These are phyloP conservation scores for Sphagnurus paluster DNA, from an alignment of 1,284 basidiomycete genomes.

Conservation along the genomic window DNA sequence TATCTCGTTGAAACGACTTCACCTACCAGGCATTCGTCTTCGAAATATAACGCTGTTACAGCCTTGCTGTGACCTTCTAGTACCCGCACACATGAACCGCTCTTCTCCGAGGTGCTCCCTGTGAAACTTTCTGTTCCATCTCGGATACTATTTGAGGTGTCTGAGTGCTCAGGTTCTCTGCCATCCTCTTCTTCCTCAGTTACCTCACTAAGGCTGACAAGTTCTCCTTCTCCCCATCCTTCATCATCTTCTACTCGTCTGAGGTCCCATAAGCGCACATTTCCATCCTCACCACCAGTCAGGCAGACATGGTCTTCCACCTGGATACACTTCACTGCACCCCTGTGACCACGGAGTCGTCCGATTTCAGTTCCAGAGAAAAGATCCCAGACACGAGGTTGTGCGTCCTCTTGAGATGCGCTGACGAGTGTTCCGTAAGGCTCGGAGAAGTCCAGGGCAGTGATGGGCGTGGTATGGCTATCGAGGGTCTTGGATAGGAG, in stretches of 20 bases:
- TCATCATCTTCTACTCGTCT: constrained; percentile 72
- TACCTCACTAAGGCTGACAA: constrained; percentile 60
- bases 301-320: constrained; percentile 92
- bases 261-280: constrained; percentile 87
- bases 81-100: constrained; percentile 67
- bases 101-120: constrained; percentile 26
- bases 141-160: constrained; percentile 36
- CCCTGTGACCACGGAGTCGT: constrained; percentile 76
- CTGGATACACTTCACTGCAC: constrained; percentile 87
- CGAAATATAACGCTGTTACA: constrained; percentile 93
- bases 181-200: constrained; percentile 58
- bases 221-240: constrained; percentile 57
- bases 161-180: constrained; percentile 32
- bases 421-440: constrained; percentile 95
- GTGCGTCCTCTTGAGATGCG: constrained; percentile 76
- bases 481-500: constrained; percentile 68
- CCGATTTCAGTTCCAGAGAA: constrained; percentile 81
- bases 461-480: constrained; percentile 81
- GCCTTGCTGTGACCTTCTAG: constrained; percentile 92
- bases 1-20: neutral
- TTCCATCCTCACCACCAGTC: constrained; percentile 88
- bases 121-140: constrained; percentile 29
- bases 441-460: constrained; percentile 92
- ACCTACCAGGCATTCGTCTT: constrained; percentile 86
- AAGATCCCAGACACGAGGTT: constrained; percentile 88